Evolutionary conservation across 495 filamentous ascomycete species (phyloP).

Genomic region (Friedmanniomyces simplex): DNA sequence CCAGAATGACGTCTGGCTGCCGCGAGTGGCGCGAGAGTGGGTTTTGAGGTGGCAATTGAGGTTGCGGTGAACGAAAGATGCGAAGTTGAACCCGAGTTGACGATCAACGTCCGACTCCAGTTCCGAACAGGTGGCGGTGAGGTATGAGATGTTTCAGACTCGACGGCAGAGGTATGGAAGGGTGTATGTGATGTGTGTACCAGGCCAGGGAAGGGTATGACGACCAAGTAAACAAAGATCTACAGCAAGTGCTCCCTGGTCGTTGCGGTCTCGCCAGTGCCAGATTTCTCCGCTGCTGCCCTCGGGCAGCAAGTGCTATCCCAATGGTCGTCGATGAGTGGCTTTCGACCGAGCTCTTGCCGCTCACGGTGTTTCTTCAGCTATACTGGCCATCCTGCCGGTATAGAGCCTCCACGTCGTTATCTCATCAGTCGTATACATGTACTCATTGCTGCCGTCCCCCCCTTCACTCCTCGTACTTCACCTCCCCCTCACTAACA

Average conservation of each 20-base stretch:
- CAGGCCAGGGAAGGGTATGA: too few relatives aligned
- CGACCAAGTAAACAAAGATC: not conserved
- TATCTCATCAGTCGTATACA: too few relatives aligned
- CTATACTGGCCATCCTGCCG: too few relatives aligned
- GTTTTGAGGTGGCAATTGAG: too few relatives aligned
- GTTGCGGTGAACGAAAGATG: not conserved
- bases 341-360: too few relatives aligned
- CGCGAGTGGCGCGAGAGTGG: not conserved
- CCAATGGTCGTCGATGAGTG: too few relatives aligned
- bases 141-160: not conserved
- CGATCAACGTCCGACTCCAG: not conserved
- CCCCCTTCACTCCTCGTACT: slow-evolving; percentile 19
- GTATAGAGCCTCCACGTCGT: too few relatives aligned
- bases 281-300: not conserved
- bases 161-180: not conserved
- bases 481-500: slow-evolving; percentile 50
- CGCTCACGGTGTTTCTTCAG: too few relatives aligned
- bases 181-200: not conserved
- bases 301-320: too few relatives aligned
- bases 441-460: too few relatives aligned
- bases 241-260: not conserved
- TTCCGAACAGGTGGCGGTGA: not conserved
- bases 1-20: slow-evolving; percentile 4
- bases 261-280: not conserved
- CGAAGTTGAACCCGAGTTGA: not conserved